Evolutionary conservation across 2,329 filamentous ascomycete genomes (phyloP), one percentile per base, ranked within the genome.

Genomic region (Ascochyta pisi): DNA sequence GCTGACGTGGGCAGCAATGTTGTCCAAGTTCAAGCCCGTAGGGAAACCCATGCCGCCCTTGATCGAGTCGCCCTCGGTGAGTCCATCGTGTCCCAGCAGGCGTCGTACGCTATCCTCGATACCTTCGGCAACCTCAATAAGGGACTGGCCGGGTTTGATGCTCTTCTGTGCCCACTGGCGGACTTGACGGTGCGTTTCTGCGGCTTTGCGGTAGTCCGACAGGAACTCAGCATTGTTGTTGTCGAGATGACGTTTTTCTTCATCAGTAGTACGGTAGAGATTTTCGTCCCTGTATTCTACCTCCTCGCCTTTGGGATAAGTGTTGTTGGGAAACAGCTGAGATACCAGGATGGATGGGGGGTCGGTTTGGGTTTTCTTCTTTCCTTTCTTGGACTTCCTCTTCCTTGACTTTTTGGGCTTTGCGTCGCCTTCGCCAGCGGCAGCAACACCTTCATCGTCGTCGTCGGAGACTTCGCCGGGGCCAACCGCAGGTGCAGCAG

Each of bases 131-230:
- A 96, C 92, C 72, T 90, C 84, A 5, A 85, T 91, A 75, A 96
- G 78, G 9, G 84, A 86, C 79, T 90, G 85, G 23, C 91, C 91
- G 0, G 91, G 91, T 78, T 89, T 89, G 66, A 93, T 89, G 65
- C 84, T 87, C 69, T 86, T 87, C 76, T 91, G 88, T 2, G 88
- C 90, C 82, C 90, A 90, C 71, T 91, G 86, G 52, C 91, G 88
- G 54, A 95, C 91, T 73, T 96, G 91, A 55, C 92, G 87, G 74
- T 96, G 91, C 12, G 91, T 85, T 76, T 96, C 92, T n/a, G 91
- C 91, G 35, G 86, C 91, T 71, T 94, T 85, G 58, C 92, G 89
- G 73, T 93, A 95, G 69, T 96, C 91, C 49, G 82, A 80, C 50
- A 95, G 76, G 76, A 91, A 93, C 47, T 91, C 87, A 62, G 84